Conservation (phyloP, 768 basidiomycete species). For the Rhodotorula graminis region DNA sequence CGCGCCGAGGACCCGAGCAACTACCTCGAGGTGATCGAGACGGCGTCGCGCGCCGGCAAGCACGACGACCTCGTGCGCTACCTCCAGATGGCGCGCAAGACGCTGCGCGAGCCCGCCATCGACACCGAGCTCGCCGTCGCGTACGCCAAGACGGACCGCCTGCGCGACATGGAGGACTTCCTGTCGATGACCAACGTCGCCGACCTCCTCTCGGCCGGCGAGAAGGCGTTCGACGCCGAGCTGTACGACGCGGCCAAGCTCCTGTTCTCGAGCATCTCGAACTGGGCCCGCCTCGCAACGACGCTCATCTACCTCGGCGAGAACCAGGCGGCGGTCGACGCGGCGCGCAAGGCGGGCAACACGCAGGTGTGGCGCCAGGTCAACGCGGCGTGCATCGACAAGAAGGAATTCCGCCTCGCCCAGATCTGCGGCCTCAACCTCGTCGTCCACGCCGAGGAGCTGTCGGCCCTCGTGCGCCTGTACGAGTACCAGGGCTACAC, state of each 20-base stretch:
- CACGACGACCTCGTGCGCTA: conserved; percentile 91
- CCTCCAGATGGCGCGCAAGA: conserved; percentile 97
- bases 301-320: conserved; percentile 97
- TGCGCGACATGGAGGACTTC: conserved; percentile 99
- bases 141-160: conserved; percentile 79
- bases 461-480: conserved; percentile 59
- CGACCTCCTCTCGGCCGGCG: conserved; percentile 91
- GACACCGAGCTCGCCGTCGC: conserved; percentile 97
- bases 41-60: conserved; percentile 85
- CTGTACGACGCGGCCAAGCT: conserved; percentile 95
- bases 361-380: conserved; percentile 99
- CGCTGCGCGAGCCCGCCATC: conserved; percentile 91
- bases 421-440: conserved; percentile 99
- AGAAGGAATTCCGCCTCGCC: conserved; percentile 91
- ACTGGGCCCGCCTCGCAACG: conserved; percentile 96
- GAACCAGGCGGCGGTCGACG: conserved; percentile 96
- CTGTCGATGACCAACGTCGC: conserved; percentile 97
- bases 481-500: conserved; percentile 92
- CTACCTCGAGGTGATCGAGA: conserved; percentile 92
- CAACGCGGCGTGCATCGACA: conserved; percentile 96
- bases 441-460: conserved; percentile 72
- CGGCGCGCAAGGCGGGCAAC: conserved; percentile 97
- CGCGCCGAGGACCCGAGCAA: conserved; percentile 93
- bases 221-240: conserved; percentile 98
- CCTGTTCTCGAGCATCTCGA: conserved; percentile 92